Percentiles rank a stretch among this genome's conserved stretches.
Conservation (phyloP, 1,139 yeast genomes). For the Candida frijolesensis region DNA sequence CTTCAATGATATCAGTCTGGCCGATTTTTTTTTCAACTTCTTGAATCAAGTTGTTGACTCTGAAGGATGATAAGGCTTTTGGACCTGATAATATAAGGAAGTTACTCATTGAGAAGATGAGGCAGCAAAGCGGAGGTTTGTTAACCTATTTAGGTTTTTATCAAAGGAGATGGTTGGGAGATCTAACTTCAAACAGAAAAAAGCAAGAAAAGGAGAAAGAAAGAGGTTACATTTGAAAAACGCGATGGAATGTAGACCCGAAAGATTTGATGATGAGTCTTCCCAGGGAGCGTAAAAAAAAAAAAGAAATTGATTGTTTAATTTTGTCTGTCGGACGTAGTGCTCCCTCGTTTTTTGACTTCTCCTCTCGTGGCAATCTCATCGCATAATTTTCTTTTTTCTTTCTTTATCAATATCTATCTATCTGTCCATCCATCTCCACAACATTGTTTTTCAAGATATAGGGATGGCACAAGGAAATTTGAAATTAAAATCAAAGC, state of each 20-base stretch:
- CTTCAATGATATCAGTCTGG: slow-evolving; percentile 60
- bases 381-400: slow-evolving; percentile 7
- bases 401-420: not conserved
- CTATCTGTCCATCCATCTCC: not conserved
- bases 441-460: too few relatives aligned
- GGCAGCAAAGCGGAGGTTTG: not conserved
- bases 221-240: not conserved
- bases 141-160: not conserved
- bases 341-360: not conserved
- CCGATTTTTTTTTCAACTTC: slow-evolving; percentile 73
- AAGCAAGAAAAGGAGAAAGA: slow-evolving; percentile 1
- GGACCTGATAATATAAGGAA: slow-evolving; percentile 83
- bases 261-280: not conserved
- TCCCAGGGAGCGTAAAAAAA: not conserved
- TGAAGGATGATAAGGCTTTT: slow-evolving; percentile 82
- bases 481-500: slow-evolving; percentile 48
- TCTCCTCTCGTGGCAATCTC: slow-evolving; percentile 6
- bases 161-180: slow-evolving; percentile 4
- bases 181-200: not conserved
- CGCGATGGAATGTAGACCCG: slow-evolving; percentile 1
- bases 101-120: slow-evolving; percentile 16
- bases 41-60: slow-evolving; percentile 71
- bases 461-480: slow-evolving; percentile 61
- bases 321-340: not conserved
- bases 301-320: not conserved